Conservation (phyloP, 73 alveolate species). For the Stentor roeselii region DNA sequence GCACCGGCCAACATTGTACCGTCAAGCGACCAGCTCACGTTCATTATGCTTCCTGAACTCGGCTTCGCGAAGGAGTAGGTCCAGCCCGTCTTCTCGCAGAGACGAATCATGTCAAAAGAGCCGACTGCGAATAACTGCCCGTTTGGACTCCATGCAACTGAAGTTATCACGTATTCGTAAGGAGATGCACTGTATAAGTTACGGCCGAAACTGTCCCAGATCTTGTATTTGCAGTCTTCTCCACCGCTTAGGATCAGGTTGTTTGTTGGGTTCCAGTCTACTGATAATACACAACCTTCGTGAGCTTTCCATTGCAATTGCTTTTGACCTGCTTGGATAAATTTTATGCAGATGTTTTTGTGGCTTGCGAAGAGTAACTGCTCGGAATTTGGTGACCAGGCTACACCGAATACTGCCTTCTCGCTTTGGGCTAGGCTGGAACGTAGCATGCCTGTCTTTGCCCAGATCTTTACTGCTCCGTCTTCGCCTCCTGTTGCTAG, state of each 20-base stretch:
- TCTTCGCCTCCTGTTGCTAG: slow-evolving; percentile 96
- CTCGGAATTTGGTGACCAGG: slow-evolving; percentile 93
- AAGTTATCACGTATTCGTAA: slow-evolving; percentile 94
- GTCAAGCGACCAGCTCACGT: slow-evolving; percentile 87
- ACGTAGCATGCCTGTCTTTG: slow-evolving; percentile 88
- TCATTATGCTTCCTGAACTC: slow-evolving; percentile 79
- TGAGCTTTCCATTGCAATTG: slow-evolving; percentile 93
- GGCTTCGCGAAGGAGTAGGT: slow-evolving; percentile 90
- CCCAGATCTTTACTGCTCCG: slow-evolving; percentile 94
- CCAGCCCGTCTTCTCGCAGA: slow-evolving; percentile 99
- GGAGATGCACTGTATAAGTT: slow-evolving; percentile 92
- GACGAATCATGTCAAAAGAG: slow-evolving; percentile 91
- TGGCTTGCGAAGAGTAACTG: slow-evolving; percentile 79
- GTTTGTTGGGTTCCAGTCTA: slow-evolving; percentile 96
- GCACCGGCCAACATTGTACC: slow-evolving; percentile 97
- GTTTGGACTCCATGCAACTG: slow-evolving; percentile 96
- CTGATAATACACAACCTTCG: slow-evolving; percentile 88
- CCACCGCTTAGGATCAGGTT: slow-evolving; percentile 90
- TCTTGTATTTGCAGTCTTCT: slow-evolving; percentile 96
- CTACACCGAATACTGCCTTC: slow-evolving; percentile 82
- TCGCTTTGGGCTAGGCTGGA: slow-evolving; percentile 69
- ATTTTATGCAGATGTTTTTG: slow-evolving; percentile 78
- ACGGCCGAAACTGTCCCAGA: slow-evolving; percentile 98
- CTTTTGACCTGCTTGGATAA: slow-evolving; percentile 89
- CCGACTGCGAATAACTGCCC: slow-evolving; percentile 68